Percentiles rank a stretch among this genome's conserved stretches.
These are phyloP conservation scores for Candida railenensis DNA, from an alignment of 805 yeast species.

Conservation along the genomic window DNA sequence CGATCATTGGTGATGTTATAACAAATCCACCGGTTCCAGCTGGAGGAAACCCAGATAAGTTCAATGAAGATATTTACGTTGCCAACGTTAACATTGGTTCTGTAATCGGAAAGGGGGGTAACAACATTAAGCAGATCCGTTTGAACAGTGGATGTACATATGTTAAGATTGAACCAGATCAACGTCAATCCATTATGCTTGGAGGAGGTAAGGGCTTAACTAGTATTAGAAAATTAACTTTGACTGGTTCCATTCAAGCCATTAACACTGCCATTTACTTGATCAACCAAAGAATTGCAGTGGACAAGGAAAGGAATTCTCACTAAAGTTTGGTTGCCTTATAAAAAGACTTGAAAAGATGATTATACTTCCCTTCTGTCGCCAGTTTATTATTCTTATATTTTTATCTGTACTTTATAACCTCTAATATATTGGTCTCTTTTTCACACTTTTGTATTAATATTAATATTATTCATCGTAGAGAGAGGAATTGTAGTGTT, in stretches of 20 bases:
- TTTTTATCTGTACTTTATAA: conserved; percentile 12
- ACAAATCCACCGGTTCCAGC: conserved; percentile 37
- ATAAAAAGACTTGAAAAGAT: neutral
- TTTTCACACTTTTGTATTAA: conserved; percentile 1
- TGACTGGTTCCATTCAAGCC: conserved; percentile 65
- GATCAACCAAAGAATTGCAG: conserved; percentile 69
- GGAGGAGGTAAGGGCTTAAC: conserved; percentile 45
- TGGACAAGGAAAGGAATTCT: conserved; percentile 55
- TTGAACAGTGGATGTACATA: conserved; percentile 70
- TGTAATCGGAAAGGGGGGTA: conserved; percentile 84
- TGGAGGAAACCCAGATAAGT: conserved; percentile 43
- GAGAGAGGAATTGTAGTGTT: neutral
- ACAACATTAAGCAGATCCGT: conserved; percentile 74
- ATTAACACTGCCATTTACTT: conserved; percentile 72
- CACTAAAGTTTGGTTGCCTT: conserved; percentile 2
- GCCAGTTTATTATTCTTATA: neutral
- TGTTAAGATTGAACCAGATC: conserved; percentile 66
- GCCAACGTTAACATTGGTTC: conserved; percentile 80
- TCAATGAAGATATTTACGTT: conserved; percentile 69
- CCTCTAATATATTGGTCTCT: conserved; percentile 33
- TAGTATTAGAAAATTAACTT: conserved; percentile 55
- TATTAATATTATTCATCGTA: neutral
- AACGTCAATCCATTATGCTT: conserved; percentile 47
- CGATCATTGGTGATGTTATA: conserved; percentile 43
- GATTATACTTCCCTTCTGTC: neutral